These are phyloP conservation scores for Symbiodinium pilosum DNA, from an alignment of 73 alveolate species.

Conservation along the genomic window DNA sequence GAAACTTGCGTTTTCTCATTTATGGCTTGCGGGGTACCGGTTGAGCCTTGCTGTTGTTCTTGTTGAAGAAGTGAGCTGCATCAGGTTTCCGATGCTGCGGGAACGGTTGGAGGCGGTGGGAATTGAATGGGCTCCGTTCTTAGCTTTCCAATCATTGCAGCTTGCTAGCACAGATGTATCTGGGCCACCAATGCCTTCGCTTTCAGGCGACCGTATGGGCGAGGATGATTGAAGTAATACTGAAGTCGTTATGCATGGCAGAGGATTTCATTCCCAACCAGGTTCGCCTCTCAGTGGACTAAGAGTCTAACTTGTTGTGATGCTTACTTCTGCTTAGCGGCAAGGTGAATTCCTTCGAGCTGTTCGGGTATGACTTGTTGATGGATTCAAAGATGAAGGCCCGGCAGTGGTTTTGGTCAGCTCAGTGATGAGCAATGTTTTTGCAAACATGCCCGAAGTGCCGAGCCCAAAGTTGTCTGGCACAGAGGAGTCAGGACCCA, in stretches of 20 bases:
- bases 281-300: background rate
- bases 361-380: conserved; percentile 96
- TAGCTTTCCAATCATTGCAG: background rate
- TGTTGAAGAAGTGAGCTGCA: no score
- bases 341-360: conserved; percentile 97
- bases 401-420: no score
- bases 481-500: no score
- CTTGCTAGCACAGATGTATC: no score
- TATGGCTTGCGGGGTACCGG: no score
- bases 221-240: conserved; percentile 97
- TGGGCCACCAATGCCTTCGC: no score
- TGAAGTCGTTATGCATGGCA: conserved; percentile 98
- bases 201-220: conserved; percentile 97
- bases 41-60: no score
- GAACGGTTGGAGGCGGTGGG: conserved; percentile 46
- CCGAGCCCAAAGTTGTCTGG: no score
- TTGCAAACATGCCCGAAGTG: no score
- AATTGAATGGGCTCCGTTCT: conserved; percentile 35
- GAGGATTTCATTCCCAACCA: conserved; percentile 95
- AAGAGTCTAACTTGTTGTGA: no score
- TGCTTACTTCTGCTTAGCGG: background rate
- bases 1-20: no score
- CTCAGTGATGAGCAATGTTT: no score
- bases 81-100: conserved; percentile 39
- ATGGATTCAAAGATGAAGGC: conserved; percentile 95